Base-by-base conservation (phyloP, 2,329 filamentous ascomycete genomes). In the Epichloe festucae region DNA sequence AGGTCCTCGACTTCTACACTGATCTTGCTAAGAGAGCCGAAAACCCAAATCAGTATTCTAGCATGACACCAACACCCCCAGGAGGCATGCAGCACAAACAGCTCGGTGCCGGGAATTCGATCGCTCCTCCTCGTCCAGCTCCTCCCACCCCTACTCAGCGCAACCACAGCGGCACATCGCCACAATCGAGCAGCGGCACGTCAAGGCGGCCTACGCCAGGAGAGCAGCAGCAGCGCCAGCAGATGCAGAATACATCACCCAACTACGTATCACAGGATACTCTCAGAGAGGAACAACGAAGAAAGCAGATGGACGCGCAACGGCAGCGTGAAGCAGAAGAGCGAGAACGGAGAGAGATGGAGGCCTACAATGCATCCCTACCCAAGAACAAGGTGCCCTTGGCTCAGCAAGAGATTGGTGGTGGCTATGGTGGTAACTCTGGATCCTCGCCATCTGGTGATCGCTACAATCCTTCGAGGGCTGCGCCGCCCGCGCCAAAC, bases 341-440 rank as follows among this genome's bases (percentile, higher is more conserved):
- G 59, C 79, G 83, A 60, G 78, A 78, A 50, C 78, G 87, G 51
- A 80, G 84, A 57, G 89, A 95, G 49, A 75, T 87, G 59, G 89
- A 93, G 63, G 87, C 82, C 17, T 96, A 95, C 68, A 95, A 97
- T 66, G 86, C 88, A 38, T 89, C 87, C 23, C 71, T 96, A 54
- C 91, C 89, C 35, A 86, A 95, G 73, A 83, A 78, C 56, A 88
- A 87, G 64, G 71, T 82, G 11, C 87, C 88, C 2, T 63, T 93
- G 57, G 89, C 90, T 35, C 88, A 97, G 66, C 90, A 96, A 68
- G 93, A 97, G 67, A 72, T 97, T 58, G 88, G 87, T 58, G 88
- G 87, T 52, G 83, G 84, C 35, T 85, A 81, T 55, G 76, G 76
- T 55, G 70, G 74, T 44, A 74, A 74, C 27, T 54, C 53, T 44